Percentiles rank a stretch among this genome's conserved stretches.
phyloP scores from a whole-genome alignment of 2,329 filamentous ascomycete species.

The Tolypocladium sp. region DNA sequence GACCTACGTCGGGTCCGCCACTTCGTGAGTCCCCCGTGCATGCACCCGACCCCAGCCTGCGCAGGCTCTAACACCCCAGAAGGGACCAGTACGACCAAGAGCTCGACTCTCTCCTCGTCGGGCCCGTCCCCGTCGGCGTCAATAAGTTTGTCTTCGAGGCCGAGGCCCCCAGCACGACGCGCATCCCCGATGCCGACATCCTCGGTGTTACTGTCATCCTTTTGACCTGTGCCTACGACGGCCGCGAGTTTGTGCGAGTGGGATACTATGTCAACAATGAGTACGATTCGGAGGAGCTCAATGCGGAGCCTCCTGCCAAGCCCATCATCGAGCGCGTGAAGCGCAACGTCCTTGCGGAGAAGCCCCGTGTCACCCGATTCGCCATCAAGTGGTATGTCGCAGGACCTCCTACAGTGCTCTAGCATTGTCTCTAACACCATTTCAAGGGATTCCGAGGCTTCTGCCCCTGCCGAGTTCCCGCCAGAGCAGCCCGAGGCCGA shows the following conservation, averaged over 20 bases:
- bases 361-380: slow-evolving; percentile 93
- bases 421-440: neutral
- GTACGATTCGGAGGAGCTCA: slow-evolving; percentile 86
- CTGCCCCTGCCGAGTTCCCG: slow-evolving; percentile 89
- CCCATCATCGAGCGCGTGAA: slow-evolving; percentile 86
- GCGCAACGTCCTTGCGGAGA: slow-evolving; percentile 90
- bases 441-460: slow-evolving; percentile 89
- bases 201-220: slow-evolving; percentile 95
- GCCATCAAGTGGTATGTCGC: slow-evolving; percentile 87
- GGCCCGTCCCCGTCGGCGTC: slow-evolving; percentile 92
- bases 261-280: slow-evolving; percentile 99
- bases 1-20: slow-evolving; percentile 96
- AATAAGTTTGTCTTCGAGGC: slow-evolving; percentile 99
- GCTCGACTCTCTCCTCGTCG: slow-evolving; percentile 91
- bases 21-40: slow-evolving; percentile 57
- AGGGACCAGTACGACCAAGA: slow-evolving; percentile 97
- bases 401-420: neutral
- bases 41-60: slow-evolving; percentile 7
- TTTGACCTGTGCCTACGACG: slow-evolving; percentile 92
- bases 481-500: slow-evolving; percentile 97
- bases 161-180: slow-evolving; percentile 78
- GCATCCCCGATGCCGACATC: slow-evolving; percentile 91
- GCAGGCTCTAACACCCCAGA: slow-evolving; percentile 7
- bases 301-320: slow-evolving; percentile 82
- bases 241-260: slow-evolving; percentile 92